Conservation (phyloP, 192 early-diverging fungal genomes). For the Coemansia sp. region DNA sequence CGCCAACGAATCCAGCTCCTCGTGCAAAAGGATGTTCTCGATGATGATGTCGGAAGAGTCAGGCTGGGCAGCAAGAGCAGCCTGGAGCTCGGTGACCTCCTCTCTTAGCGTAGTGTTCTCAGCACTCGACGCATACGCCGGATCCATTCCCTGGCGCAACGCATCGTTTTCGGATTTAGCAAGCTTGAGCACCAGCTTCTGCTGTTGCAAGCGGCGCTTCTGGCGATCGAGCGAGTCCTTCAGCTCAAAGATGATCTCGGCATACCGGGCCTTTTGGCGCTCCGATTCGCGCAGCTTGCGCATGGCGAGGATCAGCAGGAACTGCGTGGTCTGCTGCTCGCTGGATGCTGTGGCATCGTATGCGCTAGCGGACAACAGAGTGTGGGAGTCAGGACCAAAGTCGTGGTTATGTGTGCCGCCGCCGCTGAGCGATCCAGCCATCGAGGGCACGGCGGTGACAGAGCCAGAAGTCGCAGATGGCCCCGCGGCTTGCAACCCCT, state of each 20-base stretch:
- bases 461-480: background rate
- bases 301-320: slow-evolving; percentile 52
- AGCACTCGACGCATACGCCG: slow-evolving; percentile 26
- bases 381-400: background rate
- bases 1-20: slow-evolving; percentile 19
- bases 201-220: slow-evolving; percentile 42
- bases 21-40: slow-evolving; percentile 48
- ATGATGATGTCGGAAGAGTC: slow-evolving; percentile 44
- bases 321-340: slow-evolving; percentile 46
- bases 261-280: slow-evolving; percentile 56
- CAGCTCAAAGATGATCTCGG: slow-evolving; percentile 53
- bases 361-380: background rate
- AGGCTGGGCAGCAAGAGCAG: slow-evolving; percentile 38
- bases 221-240: slow-evolving; percentile 42
- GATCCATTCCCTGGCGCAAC: slow-evolving; percentile 26
- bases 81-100: slow-evolving; percentile 42
- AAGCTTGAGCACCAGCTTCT: slow-evolving; percentile 48
- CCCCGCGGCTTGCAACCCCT: background rate
- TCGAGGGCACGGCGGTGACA: background rate
- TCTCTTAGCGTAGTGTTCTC: slow-evolving; percentile 48
- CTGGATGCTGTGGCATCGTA: slow-evolving; percentile 6
- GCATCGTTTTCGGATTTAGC: slow-evolving; percentile 28
- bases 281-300: slow-evolving; percentile 55
- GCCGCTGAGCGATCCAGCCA: slow-evolving; percentile 1
- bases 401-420: background rate